Conservation (phyloP, 192 early-diverging fungal species). For the Umbelopsis sp. region DNA sequence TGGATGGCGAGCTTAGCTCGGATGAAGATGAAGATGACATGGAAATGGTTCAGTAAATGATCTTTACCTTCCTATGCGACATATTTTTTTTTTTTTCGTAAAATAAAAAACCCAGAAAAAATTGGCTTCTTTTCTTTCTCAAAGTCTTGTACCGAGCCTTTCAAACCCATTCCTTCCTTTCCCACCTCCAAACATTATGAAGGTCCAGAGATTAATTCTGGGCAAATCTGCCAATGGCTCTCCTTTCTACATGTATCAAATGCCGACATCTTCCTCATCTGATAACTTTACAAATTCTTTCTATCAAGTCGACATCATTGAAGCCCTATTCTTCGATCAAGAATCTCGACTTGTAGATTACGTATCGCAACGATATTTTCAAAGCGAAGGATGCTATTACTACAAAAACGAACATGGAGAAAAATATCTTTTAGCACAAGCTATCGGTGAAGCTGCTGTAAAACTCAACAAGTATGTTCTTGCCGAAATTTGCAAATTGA, state of each 20-base stretch:
- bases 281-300: constrained; percentile 15
- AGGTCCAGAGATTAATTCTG: not conserved
- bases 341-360: constrained; percentile 18
- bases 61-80: not conserved
- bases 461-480: constrained; percentile 25
- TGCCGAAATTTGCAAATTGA: constrained; percentile 37
- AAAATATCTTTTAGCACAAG: constrained; percentile 32
- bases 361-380: constrained; percentile 13
- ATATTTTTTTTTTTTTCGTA: not conserved
- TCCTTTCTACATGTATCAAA: constrained; percentile 1
- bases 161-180: constrained; percentile 3
- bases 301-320: constrained; percentile 15
- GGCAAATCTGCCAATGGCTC: not conserved
- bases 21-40: constrained; percentile 45
- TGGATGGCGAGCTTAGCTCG: constrained; percentile 25
- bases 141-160: not conserved
- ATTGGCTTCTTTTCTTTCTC: not conserved
- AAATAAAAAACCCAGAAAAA: not conserved
- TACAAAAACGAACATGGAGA: constrained; percentile 30
- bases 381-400: constrained; percentile 18
- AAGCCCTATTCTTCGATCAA: constrained; percentile 11
- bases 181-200: not conserved
- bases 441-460: constrained; percentile 26
- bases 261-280: not conserved
- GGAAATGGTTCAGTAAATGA: constrained; percentile 24